Evolutionary conservation across 2,329 filamentous ascomycete genomes (phyloP), one percentile per base, ranked within the genome.

Genomic region (Aspergillus eucalypticola): DNA sequence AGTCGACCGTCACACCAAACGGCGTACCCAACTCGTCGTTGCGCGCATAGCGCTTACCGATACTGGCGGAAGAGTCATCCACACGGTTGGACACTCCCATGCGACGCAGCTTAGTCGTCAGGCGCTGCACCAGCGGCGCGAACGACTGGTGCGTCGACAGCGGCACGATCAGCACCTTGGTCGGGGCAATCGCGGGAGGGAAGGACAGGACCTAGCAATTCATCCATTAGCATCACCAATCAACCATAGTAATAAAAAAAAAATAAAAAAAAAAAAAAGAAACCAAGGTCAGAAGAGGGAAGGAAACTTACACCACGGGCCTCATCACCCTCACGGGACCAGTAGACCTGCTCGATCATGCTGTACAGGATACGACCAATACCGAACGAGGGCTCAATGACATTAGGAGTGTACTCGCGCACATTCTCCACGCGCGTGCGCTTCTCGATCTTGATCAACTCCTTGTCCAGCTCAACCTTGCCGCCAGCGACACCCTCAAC

Each of bases 21-120:
- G 94, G 92, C 48, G 95, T 98, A 71, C 94, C 95, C 60, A 97
- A 86, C 81, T 98, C 94, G 77, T 98, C 94, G 75, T 97, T 97
- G 71, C 95, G 88, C 74, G 90, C 88, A 78, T 96, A 98, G 56
- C 94, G 90, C 84, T 96, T 96, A 75, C 94, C 94, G 69, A 98
- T 98, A 64, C 88, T 92, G 63, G 93, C 92, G 27, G 90, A 91
- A 13, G 91, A 96, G 76, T 95, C 91, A 73, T 98, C 95, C 39
- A 97, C 86, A 62, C 91, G 89, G 82, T 87, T 96, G 46, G 92
- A 92, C 58, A 98, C 83, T 59, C 90, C 90, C 56, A 90, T 79
- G 54, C 86, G 84, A 69, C 92, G 89, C 60, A 98, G 87, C 72
- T 88, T 88, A 71, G 88, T 83, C 59, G 90, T 91, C 65, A 98